These are phyloP conservation scores for Saturnispora dispora DNA, from an alignment of 805 yeast species.

Conservation along the genomic window DNA sequence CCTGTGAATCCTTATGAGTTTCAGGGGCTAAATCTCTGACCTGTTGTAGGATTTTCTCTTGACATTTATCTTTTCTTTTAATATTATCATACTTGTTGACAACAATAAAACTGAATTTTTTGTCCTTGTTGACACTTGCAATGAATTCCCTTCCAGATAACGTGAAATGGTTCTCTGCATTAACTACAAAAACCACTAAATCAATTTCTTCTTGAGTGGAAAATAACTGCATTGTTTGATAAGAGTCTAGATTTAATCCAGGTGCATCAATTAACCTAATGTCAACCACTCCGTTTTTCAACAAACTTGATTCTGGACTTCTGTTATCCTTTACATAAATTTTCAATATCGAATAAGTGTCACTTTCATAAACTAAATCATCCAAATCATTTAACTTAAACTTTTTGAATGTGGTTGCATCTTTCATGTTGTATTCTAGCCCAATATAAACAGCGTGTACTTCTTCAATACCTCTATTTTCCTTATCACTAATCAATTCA, in stretches of 20 bases:
- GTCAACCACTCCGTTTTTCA: slow-evolving; percentile 86
- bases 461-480: slow-evolving; percentile 69
- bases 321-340: slow-evolving; percentile 77
- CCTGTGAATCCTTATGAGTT: slow-evolving; percentile 78
- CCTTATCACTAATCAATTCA: slow-evolving; percentile 80
- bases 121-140: slow-evolving; percentile 82
- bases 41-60: slow-evolving; percentile 68
- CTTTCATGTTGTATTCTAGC: slow-evolving; percentile 38
- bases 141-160: slow-evolving; percentile 91
- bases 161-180: slow-evolving; percentile 93
- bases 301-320: slow-evolving; percentile 54
- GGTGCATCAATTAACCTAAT: slow-evolving; percentile 95
- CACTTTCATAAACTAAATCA: slow-evolving; percentile 64
- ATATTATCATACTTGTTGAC: slow-evolving; percentile 89
- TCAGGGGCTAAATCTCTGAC: slow-evolving; percentile 82
- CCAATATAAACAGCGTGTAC: slow-evolving; percentile 82
- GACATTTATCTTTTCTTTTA: slow-evolving; percentile 71
- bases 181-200: slow-evolving; percentile 89
- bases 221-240: slow-evolving; percentile 89
- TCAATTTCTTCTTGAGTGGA: slow-evolving; percentile 97
- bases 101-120: slow-evolving; percentile 85
- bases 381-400: slow-evolving; percentile 49
- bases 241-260: slow-evolving; percentile 86
- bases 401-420: slow-evolving; percentile 57
- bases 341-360: slow-evolving; percentile 61